Percentiles rank a stretch among this genome's conserved stretches.
Evolutionary conservation across 768 basidiomycete species (phyloP).

Genomic region (Pleurotus cornucopiae): DNA sequence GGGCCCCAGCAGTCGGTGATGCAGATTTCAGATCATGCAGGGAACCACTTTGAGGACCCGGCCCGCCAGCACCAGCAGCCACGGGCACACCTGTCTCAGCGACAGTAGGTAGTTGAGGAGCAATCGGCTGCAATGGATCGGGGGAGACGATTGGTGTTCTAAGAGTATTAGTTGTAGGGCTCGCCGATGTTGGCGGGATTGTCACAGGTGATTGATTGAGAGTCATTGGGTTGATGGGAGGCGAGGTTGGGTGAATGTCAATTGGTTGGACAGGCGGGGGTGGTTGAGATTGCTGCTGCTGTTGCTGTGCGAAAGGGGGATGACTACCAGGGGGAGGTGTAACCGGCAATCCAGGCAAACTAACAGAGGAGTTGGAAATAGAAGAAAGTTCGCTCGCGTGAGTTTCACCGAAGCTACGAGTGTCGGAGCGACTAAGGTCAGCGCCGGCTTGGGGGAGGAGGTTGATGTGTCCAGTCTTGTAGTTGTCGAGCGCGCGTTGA

Average conservation of each 20-base stretch:
- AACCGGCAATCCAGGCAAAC: slow-evolving; percentile 32
- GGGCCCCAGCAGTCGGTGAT: slow-evolving; percentile 12
- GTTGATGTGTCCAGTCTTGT: slow-evolving; percentile 61
- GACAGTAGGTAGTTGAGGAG: slow-evolving; percentile 47
- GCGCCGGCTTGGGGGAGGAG: slow-evolving; percentile 41
- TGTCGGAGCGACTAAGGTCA: slow-evolving; percentile 67
- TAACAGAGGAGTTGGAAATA: slow-evolving; percentile 16
- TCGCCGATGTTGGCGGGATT: slow-evolving; percentile 20
- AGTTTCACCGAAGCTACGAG: slow-evolving; percentile 80
- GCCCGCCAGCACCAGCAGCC: slow-evolving; percentile 52
- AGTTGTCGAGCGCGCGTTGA: slow-evolving; percentile 76
- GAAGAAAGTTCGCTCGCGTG: slow-evolving; percentile 69
- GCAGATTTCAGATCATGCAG: slow-evolving; percentile 45
- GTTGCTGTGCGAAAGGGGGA: slow-evolving; percentile 10
- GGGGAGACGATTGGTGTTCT: slow-evolving; percentile 21
- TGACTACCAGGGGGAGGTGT: slow-evolving; percentile 35
- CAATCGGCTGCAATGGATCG: slow-evolving; percentile 14
- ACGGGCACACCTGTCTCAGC: slow-evolving; percentile 77
- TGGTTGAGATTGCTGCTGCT: slow-evolving; percentile 9
- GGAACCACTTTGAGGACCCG: slow-evolving; percentile 65
- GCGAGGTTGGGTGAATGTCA: slow-evolving; percentile 20
- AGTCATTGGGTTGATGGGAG: slow-evolving; percentile 26
- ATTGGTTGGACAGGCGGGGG: slow-evolving; percentile 17
- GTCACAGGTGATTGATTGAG: slow-evolving; percentile 38
- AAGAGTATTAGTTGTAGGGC: slow-evolving; percentile 14